Evolutionary conservation across 2,329 filamentous ascomycete species (phyloP).

Genomic region (Epichloe baconii): DNA sequence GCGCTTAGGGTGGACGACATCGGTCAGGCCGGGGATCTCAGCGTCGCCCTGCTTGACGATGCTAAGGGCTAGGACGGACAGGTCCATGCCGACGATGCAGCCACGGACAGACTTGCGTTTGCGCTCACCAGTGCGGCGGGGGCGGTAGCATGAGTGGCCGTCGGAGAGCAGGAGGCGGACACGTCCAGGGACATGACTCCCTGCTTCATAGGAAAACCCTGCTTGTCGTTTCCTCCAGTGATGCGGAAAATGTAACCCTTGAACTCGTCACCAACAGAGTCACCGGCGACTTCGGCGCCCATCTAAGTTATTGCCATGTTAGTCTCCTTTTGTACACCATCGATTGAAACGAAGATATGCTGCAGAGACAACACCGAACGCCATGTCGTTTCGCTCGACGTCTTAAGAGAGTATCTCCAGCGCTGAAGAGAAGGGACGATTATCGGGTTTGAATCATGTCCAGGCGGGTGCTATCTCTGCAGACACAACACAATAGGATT

Average conservation of each 20-base stretch:
- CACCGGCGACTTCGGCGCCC: slow-evolving; percentile 84
- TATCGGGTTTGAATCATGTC: background rate
- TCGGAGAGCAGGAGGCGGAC: slow-evolving; percentile 91
- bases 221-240: slow-evolving; percentile 99
- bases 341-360: background rate
- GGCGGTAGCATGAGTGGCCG: slow-evolving; percentile 98
- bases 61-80: slow-evolving; percentile 85
- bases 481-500: background rate
- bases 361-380: background rate
- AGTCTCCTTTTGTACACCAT: slow-evolving; percentile 11
- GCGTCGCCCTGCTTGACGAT: slow-evolving; percentile 96
- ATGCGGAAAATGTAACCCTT: slow-evolving; percentile 99
- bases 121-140: slow-evolving; percentile 94
- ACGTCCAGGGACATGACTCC: slow-evolving; percentile 97
- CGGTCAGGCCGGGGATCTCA: slow-evolving; percentile 92
- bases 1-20: slow-evolving; percentile 96
- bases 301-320: slow-evolving; percentile 39
- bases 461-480: background rate
- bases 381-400: background rate
- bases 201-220: slow-evolving; percentile 99
- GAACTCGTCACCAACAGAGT: slow-evolving; percentile 97
- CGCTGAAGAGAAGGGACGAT: background rate
- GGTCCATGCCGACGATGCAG: slow-evolving; percentile 94
- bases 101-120: slow-evolving; percentile 99
- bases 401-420: background rate